Evolutionary conservation across 2,329 filamentous ascomycete genomes (phyloP).

Genomic region (Arthrobotrys musiformis): DNA sequence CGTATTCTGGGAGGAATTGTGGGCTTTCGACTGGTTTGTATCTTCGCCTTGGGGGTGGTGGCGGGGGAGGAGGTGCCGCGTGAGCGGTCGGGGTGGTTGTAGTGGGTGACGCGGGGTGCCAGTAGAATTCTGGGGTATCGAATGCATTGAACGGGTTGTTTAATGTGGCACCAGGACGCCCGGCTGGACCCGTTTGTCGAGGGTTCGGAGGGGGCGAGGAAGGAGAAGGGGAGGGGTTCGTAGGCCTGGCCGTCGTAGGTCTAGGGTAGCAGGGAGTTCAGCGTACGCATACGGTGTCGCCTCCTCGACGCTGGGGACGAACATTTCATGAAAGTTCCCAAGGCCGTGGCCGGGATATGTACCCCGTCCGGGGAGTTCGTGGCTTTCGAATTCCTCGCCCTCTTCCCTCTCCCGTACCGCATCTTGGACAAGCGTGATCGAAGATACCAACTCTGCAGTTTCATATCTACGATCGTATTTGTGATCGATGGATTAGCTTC

Average conservation of each 20-base stretch:
- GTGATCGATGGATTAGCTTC: no score
- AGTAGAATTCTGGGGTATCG: not conserved
- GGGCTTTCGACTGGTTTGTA: slow-evolving; percentile 15
- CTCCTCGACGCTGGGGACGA: not conserved
- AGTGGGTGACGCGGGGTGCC: not conserved
- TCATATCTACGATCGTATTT: not conserved
- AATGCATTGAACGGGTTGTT: not conserved
- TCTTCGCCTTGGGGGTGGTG: not conserved
- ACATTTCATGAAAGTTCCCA: not conserved
- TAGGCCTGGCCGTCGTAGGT: not conserved
- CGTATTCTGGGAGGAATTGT: slow-evolving; percentile 25
- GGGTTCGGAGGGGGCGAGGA: not conserved
- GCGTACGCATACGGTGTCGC: not conserved
- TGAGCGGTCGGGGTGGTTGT: not conserved
- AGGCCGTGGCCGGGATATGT: not conserved
- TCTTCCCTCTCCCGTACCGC: slow-evolving; percentile 9
- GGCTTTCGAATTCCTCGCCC: not conserved
- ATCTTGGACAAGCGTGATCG: slow-evolving; percentile 22
- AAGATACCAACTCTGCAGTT: slow-evolving; percentile 1
- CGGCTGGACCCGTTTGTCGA: not conserved
- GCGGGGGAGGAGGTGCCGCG: not conserved
- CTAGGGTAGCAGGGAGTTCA: slow-evolving; percentile 12
- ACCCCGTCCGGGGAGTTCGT: not conserved
- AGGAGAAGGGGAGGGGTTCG: not conserved
- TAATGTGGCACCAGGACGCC: not conserved